phyloP scores from a whole-genome alignment of 2,329 filamentous ascomycete species.

The Penicillium nordicum region DNA sequence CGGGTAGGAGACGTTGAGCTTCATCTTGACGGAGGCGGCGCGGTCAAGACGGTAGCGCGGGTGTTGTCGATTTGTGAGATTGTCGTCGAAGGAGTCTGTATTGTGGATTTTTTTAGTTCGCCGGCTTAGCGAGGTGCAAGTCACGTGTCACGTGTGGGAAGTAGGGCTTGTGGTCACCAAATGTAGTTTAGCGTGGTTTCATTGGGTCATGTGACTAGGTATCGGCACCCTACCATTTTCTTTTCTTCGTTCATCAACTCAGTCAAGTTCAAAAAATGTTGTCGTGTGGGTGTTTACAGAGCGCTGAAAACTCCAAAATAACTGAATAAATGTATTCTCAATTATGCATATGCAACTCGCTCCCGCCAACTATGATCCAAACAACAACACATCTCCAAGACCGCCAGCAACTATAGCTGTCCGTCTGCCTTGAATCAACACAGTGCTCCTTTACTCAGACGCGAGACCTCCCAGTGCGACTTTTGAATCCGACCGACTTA shows the following conservation, averaged over 20 bases:
- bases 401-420: neutral
- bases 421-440: neutral
- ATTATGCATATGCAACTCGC: neutral
- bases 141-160: slow-evolving; percentile 34
- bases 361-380: neutral
- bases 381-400: neutral
- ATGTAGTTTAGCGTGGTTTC: slow-evolving; percentile 26
- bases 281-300: neutral
- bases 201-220: neutral
- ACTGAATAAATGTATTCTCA: too few species aligned
- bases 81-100: slow-evolving; percentile 37
- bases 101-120: slow-evolving; percentile 40
- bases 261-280: neutral
- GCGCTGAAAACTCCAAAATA: neutral
- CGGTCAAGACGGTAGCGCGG: slow-evolving; percentile 48
- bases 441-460: neutral
- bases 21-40: slow-evolving; percentile 61
- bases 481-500: neutral
- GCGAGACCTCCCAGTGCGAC: neutral
- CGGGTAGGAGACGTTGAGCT: slow-evolving; percentile 82
- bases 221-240: neutral
- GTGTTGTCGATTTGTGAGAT: slow-evolving; percentile 42
- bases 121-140: slow-evolving; percentile 37
- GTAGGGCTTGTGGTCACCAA: slow-evolving; percentile 11
- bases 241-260: neutral